A percentile compares a stretch with the other conserved stretches of the same genome.
phyloP scores from a whole-genome alignment of 2,329 filamentous ascomycete genomes.

The Leptographium radiaticola region DNA sequence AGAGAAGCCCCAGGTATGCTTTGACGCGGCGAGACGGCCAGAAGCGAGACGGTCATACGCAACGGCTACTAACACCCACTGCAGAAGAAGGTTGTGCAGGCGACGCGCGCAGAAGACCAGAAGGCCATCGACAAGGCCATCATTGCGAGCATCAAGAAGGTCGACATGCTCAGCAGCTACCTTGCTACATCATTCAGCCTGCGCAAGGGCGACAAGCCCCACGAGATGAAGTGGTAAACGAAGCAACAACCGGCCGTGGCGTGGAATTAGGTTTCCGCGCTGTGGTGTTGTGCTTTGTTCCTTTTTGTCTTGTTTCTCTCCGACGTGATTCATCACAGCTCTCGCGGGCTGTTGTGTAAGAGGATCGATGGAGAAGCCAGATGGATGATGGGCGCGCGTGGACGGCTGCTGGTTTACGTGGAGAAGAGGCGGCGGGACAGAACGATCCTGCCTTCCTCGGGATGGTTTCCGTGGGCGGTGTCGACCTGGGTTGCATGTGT shows the following conservation, averaged over 20 bases:
- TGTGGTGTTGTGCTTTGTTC: not conserved
- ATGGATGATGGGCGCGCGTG: not conserved
- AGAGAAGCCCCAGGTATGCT: conserved; percentile 86
- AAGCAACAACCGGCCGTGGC: not conserved
- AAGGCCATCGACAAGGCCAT: conserved; percentile 97
- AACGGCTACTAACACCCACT: conserved; percentile 22
- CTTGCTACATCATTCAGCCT: conserved; percentile 94
- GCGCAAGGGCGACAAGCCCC: conserved; percentile 98
- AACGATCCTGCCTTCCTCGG: not conserved
- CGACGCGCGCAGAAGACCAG: conserved; percentile 89
- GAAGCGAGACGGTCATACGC: no score
- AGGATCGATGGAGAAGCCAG: conserved; percentile 3
- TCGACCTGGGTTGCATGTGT: conserved; percentile 4
- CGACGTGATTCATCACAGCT: not conserved
- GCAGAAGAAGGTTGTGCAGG: conserved; percentile 94
- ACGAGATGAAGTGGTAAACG: conserved; percentile 98
- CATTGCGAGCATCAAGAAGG: conserved; percentile 95
- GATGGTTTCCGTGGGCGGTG: not conserved
- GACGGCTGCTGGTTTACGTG: not conserved
- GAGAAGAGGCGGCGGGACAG: not conserved
- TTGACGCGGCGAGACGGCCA: no score
- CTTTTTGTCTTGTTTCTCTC: conserved; percentile 1
- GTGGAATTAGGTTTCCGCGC: not conserved
- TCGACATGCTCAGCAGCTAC: conserved; percentile 86
- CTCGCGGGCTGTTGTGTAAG: conserved; percentile 1